Evolutionary conservation across 2,329 filamentous ascomycete genomes (phyloP).

Genomic region (Cadophora sp.): DNA sequence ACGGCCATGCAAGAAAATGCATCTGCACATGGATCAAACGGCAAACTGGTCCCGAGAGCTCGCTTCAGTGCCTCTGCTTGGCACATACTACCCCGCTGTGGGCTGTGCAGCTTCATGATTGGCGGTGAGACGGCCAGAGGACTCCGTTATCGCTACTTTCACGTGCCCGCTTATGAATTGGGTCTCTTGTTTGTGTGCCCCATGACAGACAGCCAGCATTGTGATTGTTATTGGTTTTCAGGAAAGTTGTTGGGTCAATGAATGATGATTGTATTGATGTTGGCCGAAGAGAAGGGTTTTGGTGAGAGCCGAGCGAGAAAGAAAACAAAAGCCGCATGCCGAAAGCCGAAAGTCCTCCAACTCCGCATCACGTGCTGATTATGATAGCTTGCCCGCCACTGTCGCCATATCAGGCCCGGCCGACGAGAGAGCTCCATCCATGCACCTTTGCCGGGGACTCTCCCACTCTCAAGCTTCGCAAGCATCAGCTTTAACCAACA

Average conservation of each 20-base stretch:
- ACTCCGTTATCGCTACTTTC: constrained; percentile 21
- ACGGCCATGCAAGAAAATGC: constrained; percentile 9
- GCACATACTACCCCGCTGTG: constrained; percentile 18
- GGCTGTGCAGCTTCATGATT: constrained; percentile 10
- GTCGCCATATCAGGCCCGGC: not conserved
- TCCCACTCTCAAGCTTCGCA: constrained; percentile 22
- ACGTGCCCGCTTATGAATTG: constrained; percentile 19
- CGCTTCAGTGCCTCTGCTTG: constrained; percentile 13
- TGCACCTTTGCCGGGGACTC: not conserved
- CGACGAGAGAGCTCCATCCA: constrained; percentile 14
- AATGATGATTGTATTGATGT: not conserved
- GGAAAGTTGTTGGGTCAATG: not conserved
- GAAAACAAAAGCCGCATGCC: not conserved
- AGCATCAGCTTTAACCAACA: constrained; percentile 19
- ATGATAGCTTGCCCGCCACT: constrained; percentile 1
- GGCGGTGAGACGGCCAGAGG: not conserved
- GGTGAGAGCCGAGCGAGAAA: not conserved
- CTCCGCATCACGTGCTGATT: constrained; percentile 11
- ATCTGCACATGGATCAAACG: constrained; percentile 14
- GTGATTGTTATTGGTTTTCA: not conserved
- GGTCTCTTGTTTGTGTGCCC: not conserved
- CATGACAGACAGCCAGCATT: not conserved
- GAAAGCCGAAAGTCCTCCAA: not conserved
- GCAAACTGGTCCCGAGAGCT: constrained; percentile 16
- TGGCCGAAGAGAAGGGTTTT: not conserved